Percentiles rank a stretch among this genome's conserved stretches.
phyloP scores from a whole-genome alignment of 352 stramenopile species.

The Aphanomyces stellatus region DNA sequence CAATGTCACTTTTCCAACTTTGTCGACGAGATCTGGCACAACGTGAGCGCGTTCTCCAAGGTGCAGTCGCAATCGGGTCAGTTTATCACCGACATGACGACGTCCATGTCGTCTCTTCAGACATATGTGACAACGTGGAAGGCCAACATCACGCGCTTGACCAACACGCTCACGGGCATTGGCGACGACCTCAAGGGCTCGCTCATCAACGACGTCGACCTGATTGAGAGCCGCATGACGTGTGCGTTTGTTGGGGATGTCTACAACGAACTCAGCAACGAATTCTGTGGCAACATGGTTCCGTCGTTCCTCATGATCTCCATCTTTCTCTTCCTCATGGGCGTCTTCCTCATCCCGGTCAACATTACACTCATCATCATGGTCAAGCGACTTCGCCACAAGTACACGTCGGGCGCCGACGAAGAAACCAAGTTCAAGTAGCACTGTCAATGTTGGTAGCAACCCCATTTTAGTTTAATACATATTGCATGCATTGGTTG shows the following conservation, averaged over 20 bases:
- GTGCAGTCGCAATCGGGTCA: conserved; percentile 22
- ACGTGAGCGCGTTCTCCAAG: conserved; percentile 10
- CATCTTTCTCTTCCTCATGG: conserved; percentile 59
- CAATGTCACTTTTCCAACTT: neutral
- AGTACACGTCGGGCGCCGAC: neutral
- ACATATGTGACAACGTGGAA: conserved; percentile 8
- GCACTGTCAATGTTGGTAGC: neutral
- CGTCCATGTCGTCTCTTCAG: conserved; percentile 22
- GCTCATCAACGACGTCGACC: conserved; percentile 42
- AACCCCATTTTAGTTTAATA: too few relatives aligned
- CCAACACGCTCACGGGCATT: conserved; percentile 33
- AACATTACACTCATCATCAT: conserved; percentile 61
- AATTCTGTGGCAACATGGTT: conserved; percentile 51
- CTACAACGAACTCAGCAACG: conserved; percentile 36
- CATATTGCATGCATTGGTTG: neutral
- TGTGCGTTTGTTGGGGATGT: conserved; percentile 50
- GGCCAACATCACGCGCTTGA: conserved; percentile 27
- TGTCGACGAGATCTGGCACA: neutral
- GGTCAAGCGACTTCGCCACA: conserved; percentile 8
- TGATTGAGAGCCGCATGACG: conserved; percentile 51
- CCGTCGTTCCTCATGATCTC: conserved; percentile 64
- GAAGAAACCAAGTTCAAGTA: conserved; percentile 4
- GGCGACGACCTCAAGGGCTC: conserved; percentile 32
- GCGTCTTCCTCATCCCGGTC: conserved; percentile 54
- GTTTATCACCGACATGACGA: conserved; percentile 30